phyloP scores from a whole-genome alignment of 352 stramenopile species.

The Pythium volutum region DNA sequence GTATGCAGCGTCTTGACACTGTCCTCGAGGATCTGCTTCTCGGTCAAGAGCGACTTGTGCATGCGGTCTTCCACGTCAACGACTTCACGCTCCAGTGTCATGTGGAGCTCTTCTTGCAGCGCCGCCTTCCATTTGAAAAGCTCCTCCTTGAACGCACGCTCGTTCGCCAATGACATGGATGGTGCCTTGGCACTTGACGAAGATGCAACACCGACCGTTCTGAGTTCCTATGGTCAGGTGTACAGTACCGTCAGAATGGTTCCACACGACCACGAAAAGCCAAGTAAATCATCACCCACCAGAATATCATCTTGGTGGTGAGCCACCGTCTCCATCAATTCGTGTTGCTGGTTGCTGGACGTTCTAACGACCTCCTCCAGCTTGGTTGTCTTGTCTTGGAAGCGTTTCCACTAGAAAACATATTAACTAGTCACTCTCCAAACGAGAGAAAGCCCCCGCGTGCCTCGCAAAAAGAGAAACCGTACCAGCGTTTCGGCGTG shows the following conservation, averaged over 20 bases:
- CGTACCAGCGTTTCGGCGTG: slow-evolving; percentile 63
- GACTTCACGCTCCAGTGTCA: slow-evolving; percentile 48
- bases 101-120: slow-evolving; percentile 34
- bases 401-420: slow-evolving; percentile 43
- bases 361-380: slow-evolving; percentile 11
- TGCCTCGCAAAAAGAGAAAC: background rate
- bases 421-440: background rate
- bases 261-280: too few relatives aligned
- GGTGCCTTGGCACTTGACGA: background rate
- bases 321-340: slow-evolving; percentile 15
- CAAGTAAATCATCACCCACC: background rate
- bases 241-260: too few relatives aligned
- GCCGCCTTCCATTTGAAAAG: slow-evolving; percentile 29
- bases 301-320: slow-evolving; percentile 21
- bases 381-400: slow-evolving; percentile 34
- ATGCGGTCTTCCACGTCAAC: slow-evolving; percentile 57
- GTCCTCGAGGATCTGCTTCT: slow-evolving; percentile 53
- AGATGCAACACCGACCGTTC: background rate
- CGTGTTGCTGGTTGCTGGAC: slow-evolving; percentile 4
- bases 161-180: background rate
- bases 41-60: slow-evolving; percentile 49
- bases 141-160: slow-evolving; percentile 27
- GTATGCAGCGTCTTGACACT: slow-evolving; percentile 48
- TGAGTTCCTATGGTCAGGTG: slow-evolving; percentile 3
- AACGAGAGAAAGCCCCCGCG: background rate